phyloP scores from a whole-genome alignment of 1,284 basidiomycete species.

The Trametes versicolor region DNA sequence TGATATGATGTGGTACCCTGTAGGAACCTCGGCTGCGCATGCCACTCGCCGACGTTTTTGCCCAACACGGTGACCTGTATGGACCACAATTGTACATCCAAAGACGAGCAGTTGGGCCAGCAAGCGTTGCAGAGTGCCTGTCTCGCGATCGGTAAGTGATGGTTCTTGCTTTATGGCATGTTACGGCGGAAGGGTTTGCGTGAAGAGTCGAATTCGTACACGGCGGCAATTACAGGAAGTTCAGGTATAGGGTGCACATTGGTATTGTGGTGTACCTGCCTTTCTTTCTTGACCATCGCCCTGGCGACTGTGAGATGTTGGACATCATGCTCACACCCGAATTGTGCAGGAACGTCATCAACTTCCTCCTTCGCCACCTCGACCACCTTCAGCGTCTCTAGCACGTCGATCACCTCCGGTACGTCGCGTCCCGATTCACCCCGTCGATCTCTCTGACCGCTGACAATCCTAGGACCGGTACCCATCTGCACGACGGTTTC shows the following conservation, averaged over 20 bases:
- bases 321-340: not conserved
- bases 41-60: conserved; percentile 33
- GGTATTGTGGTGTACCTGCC: not conserved
- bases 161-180: not conserved
- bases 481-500: conserved; percentile 20
- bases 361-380: conserved; percentile 13
- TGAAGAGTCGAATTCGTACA: too few relatives aligned
- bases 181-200: too few relatives aligned
- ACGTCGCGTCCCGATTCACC: not conserved
- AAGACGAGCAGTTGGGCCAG: conserved; percentile 30
- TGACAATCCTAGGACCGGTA: conserved; percentile 2
- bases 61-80: conserved; percentile 34
- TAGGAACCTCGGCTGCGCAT: conserved; percentile 34
- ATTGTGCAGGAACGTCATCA: conserved; percentile 9
- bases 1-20: not conserved
- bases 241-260: too few relatives aligned
- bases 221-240: too few relatives aligned
- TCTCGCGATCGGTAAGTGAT: conserved; percentile 24
- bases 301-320: too few relatives aligned
- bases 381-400: conserved; percentile 8
- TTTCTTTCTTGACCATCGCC: too few relatives aligned
- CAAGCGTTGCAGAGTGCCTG: conserved; percentile 28
- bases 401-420: conserved; percentile 31
- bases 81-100: conserved; percentile 27
- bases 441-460: not conserved